Evolutionary conservation across 2,329 filamentous ascomycete species (phyloP).

Genomic region (Colletotrichum higginsianum): DNA sequence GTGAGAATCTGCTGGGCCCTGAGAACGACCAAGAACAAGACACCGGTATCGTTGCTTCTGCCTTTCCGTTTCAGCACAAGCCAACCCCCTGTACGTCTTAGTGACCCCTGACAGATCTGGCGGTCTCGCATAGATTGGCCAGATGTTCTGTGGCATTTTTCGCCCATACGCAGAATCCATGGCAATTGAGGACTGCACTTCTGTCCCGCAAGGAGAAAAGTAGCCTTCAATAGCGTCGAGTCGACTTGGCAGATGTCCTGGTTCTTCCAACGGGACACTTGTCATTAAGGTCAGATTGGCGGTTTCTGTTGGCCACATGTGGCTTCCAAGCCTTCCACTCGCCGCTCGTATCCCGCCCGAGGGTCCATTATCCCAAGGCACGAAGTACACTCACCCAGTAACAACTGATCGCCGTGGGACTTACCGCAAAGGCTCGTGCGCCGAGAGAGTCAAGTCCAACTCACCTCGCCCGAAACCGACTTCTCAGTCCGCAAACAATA

Average conservation of each 20-base stretch:
- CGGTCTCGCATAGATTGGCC: constrained; percentile 31
- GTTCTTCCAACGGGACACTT: constrained; percentile 25
- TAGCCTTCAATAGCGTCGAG: not conserved
- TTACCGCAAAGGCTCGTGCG: constrained; percentile 5
- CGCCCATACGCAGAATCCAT: not conserved
- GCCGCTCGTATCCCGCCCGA: constrained; percentile 14
- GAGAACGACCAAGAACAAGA: not conserved
- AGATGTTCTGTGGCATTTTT: not conserved
- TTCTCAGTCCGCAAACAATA: constrained; percentile 16
- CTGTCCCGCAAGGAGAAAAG: not conserved
- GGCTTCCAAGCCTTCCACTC: not conserved
- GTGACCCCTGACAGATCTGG: constrained; percentile 34
- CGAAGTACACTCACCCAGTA: too few species aligned
- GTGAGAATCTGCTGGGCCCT: constrained; percentile 34
- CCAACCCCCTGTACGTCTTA: constrained; percentile 8
- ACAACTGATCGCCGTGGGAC: constrained; percentile 15
- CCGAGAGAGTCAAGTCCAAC: not conserved
- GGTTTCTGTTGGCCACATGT: not conserved
- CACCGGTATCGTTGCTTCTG: not conserved
- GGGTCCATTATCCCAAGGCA: not conserved
- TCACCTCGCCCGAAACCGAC: constrained; percentile 12
- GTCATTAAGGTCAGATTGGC: constrained; percentile 18
- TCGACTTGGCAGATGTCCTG: constrained; percentile 11
- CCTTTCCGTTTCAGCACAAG: constrained; percentile 17
- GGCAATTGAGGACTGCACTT: not conserved